A percentile compares a stretch with the other conserved stretches of the same genome.
Evolutionary conservation across 2,329 filamentous ascomycete genomes (phyloP).

Genomic region (Aspergillus pseudoglaucus): DNA sequence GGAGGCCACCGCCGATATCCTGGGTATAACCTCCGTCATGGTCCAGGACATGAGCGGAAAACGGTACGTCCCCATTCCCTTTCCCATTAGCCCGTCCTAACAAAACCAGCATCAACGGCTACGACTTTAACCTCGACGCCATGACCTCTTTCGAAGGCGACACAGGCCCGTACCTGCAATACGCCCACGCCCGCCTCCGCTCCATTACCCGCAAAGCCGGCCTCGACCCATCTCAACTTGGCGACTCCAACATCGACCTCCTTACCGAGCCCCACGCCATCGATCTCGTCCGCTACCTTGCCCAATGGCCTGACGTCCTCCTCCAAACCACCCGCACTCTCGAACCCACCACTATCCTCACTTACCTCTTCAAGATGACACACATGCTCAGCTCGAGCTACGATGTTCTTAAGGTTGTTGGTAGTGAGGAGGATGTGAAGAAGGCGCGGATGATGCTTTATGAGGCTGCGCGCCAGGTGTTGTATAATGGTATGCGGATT

Average conservation of each 20-base stretch:
- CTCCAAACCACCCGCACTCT: slow-evolving; percentile 58
- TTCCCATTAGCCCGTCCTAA: slow-evolving; percentile 42
- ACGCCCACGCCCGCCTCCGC: slow-evolving; percentile 56
- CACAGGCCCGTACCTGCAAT: slow-evolving; percentile 60
- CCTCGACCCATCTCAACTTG: slow-evolving; percentile 42
- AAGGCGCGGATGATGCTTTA: slow-evolving; percentile 58
- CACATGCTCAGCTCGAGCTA: slow-evolving; percentile 57
- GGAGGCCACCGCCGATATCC: slow-evolving; percentile 70
- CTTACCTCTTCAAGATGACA: slow-evolving; percentile 62
- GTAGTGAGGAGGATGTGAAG: slow-evolving; percentile 52
- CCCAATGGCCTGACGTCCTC: slow-evolving; percentile 60
- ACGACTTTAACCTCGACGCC: slow-evolving; percentile 58
- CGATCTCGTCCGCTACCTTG: slow-evolving; percentile 55
- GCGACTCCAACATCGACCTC: slow-evolving; percentile 52
- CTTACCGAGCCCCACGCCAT: slow-evolving; percentile 57
- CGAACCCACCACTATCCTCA: slow-evolving; percentile 61
- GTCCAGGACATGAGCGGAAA: slow-evolving; percentile 97
- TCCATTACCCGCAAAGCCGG: slow-evolving; percentile 54
- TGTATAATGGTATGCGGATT: slow-evolving; percentile 60
- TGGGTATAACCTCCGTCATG: slow-evolving; percentile 94
- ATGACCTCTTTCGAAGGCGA: slow-evolving; percentile 63
- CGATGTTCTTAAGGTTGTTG: slow-evolving; percentile 57
- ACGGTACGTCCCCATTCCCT: slow-evolving; percentile 48
- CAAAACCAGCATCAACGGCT: slow-evolving; percentile 51
- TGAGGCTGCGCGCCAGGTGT: slow-evolving; percentile 54